A percentile compares a stretch with the other conserved stretches of the same genome.
These are phyloP conservation scores for Beauveria rudraprayagi DNA, from an alignment of 2,329 filamentous ascomycete genomes.

Conservation along the genomic window DNA sequence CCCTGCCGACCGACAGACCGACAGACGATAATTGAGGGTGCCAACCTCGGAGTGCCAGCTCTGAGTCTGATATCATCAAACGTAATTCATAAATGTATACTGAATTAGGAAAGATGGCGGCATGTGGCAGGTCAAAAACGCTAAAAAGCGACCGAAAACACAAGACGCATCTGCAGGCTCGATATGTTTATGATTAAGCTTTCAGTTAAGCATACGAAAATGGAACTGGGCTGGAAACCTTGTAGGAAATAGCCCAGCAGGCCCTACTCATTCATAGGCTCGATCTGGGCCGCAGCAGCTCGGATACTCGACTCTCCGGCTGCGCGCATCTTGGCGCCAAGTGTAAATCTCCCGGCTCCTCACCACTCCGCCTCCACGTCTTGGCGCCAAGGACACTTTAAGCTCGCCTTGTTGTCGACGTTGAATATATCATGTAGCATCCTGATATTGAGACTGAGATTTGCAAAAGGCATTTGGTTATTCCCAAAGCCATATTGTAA, in stretches of 20 bases:
- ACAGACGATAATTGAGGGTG: too few relatives aligned
- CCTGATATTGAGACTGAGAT: too few relatives aligned
- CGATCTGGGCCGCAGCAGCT: background rate
- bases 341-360: background rate
- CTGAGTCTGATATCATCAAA: too few relatives aligned
- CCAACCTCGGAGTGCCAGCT: too few relatives aligned
- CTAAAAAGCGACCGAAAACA: too few relatives aligned
- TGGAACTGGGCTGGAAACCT: background rate
- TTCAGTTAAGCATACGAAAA: background rate
- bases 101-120: too few relatives aligned
- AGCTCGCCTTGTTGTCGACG: background rate
- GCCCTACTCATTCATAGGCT: background rate
- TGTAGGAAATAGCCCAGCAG: background rate
- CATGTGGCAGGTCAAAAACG: too few relatives aligned
- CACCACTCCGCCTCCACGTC: background rate
- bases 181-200: background rate
- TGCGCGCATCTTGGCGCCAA: slow-evolving; percentile 1
- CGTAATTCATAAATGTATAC: too few relatives aligned
- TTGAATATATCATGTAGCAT: background rate
- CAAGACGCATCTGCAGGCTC: too few relatives aligned
- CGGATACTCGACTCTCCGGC: background rate
- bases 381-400: background rate
- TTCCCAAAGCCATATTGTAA: background rate
- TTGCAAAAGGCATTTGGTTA: background rate
- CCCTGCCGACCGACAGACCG: too few relatives aligned